These are phyloP conservation scores for Myotisia sp. DNA, from an alignment of 2,329 filamentous ascomycete genomes.

Conservation along the genomic window DNA sequence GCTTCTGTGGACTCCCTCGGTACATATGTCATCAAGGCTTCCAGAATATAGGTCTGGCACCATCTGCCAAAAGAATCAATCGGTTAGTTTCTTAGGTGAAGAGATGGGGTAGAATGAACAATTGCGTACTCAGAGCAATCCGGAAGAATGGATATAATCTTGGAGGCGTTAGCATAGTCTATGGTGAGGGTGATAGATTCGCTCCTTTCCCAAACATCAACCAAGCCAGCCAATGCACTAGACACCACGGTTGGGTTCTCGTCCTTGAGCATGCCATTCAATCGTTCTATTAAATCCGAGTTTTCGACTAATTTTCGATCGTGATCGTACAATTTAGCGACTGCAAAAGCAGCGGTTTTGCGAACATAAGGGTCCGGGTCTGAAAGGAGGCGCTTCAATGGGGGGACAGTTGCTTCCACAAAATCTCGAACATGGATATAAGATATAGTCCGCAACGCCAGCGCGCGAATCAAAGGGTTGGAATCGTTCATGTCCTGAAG, in stretches of 20 bases:
- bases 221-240: constrained; percentile 74
- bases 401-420: constrained; percentile 74
- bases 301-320: constrained; percentile 78
- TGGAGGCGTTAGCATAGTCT: constrained; percentile 92
- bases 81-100: background rate
- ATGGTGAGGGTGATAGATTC: constrained; percentile 97
- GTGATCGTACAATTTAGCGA: constrained; percentile 96
- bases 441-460: constrained; percentile 87
- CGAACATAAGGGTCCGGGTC: constrained; percentile 91
- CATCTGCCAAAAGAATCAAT: constrained; percentile 56
- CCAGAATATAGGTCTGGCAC: constrained; percentile 97
- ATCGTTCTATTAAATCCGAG: constrained; percentile 78
- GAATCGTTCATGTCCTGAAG: constrained; percentile 88
- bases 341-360: constrained; percentile 90
- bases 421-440: constrained; percentile 96
- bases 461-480: constrained; percentile 81
- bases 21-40: constrained; percentile 94
- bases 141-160: constrained; percentile 89
- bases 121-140: constrained; percentile 83
- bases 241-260: constrained; percentile 97
- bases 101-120: background rate
- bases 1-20: constrained; percentile 84
- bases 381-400: constrained; percentile 67
- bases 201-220: constrained; percentile 97
- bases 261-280: constrained; percentile 81